Percentiles rank a stretch among this genome's conserved stretches.
Evolutionary conservation across 495 filamentous ascomycete genomes (phyloP).

Genomic region (Darksidea phi): DNA sequence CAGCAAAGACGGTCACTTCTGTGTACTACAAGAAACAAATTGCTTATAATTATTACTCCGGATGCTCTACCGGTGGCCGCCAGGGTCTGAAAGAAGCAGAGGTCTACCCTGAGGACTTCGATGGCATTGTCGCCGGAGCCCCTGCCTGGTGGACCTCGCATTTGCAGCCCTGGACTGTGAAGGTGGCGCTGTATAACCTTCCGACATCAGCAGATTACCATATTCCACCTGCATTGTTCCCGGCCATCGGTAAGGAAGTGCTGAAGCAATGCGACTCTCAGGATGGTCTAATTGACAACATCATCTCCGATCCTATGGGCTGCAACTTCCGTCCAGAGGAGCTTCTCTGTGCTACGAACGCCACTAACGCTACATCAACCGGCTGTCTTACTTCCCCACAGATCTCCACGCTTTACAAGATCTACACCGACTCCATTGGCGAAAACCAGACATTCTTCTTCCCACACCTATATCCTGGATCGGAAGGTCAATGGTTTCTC

Average conservation of each 20-base stretch:
- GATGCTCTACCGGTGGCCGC: slow-evolving; percentile 61
- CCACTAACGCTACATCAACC: slow-evolving; percentile 37
- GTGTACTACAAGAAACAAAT: slow-evolving; percentile 49
- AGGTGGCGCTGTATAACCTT: slow-evolving; percentile 38
- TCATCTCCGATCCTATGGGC: slow-evolving; percentile 60
- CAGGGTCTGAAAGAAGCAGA: slow-evolving; percentile 57
- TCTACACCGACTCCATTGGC: slow-evolving; percentile 56
- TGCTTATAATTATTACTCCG: slow-evolving; percentile 55
- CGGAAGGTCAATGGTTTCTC: slow-evolving; percentile 39
- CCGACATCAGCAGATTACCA: slow-evolving; percentile 49
- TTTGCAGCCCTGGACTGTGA: slow-evolving; percentile 41
- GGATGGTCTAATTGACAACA: slow-evolving; percentile 63
- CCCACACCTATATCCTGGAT: slow-evolving; percentile 44
- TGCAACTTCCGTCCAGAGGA: slow-evolving; percentile 57
- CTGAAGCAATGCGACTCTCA: slow-evolving; percentile 63
- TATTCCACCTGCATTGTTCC: slow-evolving; percentile 53
- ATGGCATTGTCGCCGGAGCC: slow-evolving; percentile 65
- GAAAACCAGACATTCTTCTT: slow-evolving; percentile 56
- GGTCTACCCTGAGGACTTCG: slow-evolving; percentile 57
- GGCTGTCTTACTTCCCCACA: slow-evolving; percentile 59
- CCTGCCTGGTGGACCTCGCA: slow-evolving; percentile 52
- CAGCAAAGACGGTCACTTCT: slow-evolving; percentile 41
- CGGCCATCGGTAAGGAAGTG: slow-evolving; percentile 56
- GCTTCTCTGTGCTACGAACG: slow-evolving; percentile 51
- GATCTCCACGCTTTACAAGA: slow-evolving; percentile 52